Base-by-base conservation (phyloP, 164 flowering plant species). In the grape (Vitis vinifera) region DNA sequence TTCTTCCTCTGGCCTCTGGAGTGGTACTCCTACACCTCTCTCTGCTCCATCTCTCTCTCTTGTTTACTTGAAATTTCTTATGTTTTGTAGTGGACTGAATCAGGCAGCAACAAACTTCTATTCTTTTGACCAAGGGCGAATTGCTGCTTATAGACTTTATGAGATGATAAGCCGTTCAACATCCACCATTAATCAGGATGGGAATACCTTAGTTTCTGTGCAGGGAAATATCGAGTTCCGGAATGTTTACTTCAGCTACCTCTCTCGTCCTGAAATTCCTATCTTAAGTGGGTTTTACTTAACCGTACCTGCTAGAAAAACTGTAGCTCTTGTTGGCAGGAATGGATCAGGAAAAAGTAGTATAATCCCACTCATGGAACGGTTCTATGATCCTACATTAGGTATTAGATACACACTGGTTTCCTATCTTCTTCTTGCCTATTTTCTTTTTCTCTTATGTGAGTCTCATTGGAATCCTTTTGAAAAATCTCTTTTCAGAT, bases 341-440 rank as follows among this genome's bases (percentile, higher is more conserved):
- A 94, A 91, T 80, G 98, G 98, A 47, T 94, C 98, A 58, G 98
- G 98, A 63, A 94, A 94, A 76, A 94, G 98, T 84, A 94, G 98
- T 72, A 94, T 94, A 68, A 94, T 94, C 60, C 98, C 98, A 23
- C 92, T 94, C 55, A 94, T 94, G 99, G 99, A 94, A 76, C 85
- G 99, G 63, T 94, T 94, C 85, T 92, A 94, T 86, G 99, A 92
- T 78, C 99, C 99, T 74, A 93, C 95, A 13, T 85, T 93, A 89
- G 98, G 98, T 93, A 86, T 48, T 61, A 16, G 27, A 48, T 37
- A 3, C 44, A 37, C 44, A 37, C 44, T 37, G 44, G 44, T 37
- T 37, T 37, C 4, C 6, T 37, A 37, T 37, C 44, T 37, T 37
- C 44, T 37, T 4, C 44, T 15, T 47, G 10, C 23, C 61, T 11